These are phyloP conservation scores for Barnettozyma sucrosica DNA, from an alignment of 805 yeast species.

Conservation along the genomic window DNA sequence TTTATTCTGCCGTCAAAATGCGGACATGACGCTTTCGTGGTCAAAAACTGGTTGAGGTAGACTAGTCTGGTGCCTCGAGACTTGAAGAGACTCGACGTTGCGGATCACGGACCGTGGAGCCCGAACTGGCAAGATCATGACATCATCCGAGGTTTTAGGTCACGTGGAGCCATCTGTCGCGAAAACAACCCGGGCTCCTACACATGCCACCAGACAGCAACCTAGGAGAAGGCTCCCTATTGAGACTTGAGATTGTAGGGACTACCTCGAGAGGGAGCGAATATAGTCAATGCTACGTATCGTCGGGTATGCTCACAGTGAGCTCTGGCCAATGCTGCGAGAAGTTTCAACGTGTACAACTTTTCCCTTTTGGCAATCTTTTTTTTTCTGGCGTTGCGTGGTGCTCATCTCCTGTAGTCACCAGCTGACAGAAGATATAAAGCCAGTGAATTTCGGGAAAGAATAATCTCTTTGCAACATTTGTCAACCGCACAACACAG, in stretches of 20 bases:
- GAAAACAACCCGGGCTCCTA: not conserved
- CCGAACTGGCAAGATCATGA: not conserved
- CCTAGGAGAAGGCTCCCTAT: not conserved
- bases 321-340: not conserved
- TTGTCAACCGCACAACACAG: not conserved
- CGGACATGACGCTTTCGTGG: too few relatives aligned
- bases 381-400: conserved; percentile 9
- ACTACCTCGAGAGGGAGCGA: not conserved
- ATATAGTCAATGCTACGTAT: not conserved
- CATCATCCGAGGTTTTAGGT: not conserved
- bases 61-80: not conserved
- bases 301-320: not conserved
- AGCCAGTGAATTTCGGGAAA: not conserved
- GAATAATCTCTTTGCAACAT: not conserved
- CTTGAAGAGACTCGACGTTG: not conserved
- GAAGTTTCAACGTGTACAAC: not conserved
- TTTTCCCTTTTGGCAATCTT: not conserved
- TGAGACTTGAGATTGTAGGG: not conserved
- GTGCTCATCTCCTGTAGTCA: conserved; percentile 3
- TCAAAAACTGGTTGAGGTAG: too few relatives aligned
- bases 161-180: not conserved
- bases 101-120: not conserved
- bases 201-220: not conserved
- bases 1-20: too few relatives aligned
- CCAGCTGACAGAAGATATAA: not conserved